Percentiles rank a stretch among this genome's conserved stretches.
phyloP scores from a whole-genome alignment of 345 rosid genomes.

The Gossypium turneri region DNA sequence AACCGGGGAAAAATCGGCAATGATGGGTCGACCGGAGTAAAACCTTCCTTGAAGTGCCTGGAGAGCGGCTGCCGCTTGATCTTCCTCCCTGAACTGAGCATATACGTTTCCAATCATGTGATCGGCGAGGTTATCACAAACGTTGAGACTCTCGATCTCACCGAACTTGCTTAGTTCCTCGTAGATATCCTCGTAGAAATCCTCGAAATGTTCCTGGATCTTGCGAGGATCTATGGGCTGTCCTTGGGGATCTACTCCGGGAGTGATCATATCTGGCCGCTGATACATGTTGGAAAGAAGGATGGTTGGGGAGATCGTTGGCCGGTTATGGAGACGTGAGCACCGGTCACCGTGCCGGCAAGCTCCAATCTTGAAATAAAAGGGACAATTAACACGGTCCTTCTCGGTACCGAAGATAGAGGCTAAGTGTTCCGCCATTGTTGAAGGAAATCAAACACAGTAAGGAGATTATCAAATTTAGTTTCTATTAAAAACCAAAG shows the following conservation, averaged over 20 bases:
- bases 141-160: slow-evolving; percentile 75
- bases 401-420: slow-evolving; percentile 84
- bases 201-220: slow-evolving; percentile 82
- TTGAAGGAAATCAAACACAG: background rate
- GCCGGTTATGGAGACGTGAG: slow-evolving; percentile 78
- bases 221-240: slow-evolving; percentile 68
- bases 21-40: slow-evolving; percentile 82
- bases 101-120: slow-evolving; percentile 94
- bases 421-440: slow-evolving; percentile 96
- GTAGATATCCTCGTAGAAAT: slow-evolving; percentile 77
- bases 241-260: slow-evolving; percentile 69
- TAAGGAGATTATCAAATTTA: background rate
- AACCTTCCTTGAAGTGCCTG: slow-evolving; percentile 75
- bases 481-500: background rate
- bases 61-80: slow-evolving; percentile 81
- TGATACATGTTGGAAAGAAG: slow-evolving; percentile 54
- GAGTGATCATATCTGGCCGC: slow-evolving; percentile 67
- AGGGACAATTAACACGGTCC: slow-evolving; percentile 83
- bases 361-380: slow-evolving; percentile 87
- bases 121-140: slow-evolving; percentile 91
- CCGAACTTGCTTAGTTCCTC: slow-evolving; percentile 87
- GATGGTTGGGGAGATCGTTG: slow-evolving; percentile 71
- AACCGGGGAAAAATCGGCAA: slow-evolving; percentile 90
- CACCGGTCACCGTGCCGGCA: slow-evolving; percentile 93
- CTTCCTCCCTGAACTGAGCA: slow-evolving; percentile 85